Base-by-base conservation (phyloP, 331 rosid genomes). In the Phaseolus coccineus region DNA sequence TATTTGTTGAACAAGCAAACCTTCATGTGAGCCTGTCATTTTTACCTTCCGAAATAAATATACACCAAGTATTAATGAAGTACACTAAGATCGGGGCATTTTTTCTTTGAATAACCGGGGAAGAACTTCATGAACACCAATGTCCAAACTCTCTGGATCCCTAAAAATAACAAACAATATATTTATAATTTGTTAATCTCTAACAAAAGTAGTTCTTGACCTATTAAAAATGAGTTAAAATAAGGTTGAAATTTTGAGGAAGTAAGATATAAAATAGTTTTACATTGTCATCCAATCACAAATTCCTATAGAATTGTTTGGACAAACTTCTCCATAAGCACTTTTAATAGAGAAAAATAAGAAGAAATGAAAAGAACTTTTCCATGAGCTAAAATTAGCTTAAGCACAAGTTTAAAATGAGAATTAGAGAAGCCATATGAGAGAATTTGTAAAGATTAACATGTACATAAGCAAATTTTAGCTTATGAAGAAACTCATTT, bases 71-170 rank as follows among this genome's bases (percentile, higher is more conserved):
- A 47, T 51, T 15, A 63, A 53, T 71, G 46, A 55, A 68, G 46
- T 35, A 55, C 81, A 47, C 78, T 76, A 86, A 51, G 87, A 77
- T 28, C 46, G 63, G 31, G 77, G 37, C 25, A 30, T 64, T 64
- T 77, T 86, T 85, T 88, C 80, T 82, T 87, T 93, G 83, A 76
- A 90, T 63, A 96, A 22, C 74, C 97, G 90, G 0, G 99, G 98
- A 79, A 93, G 84, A 82, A 96, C 68, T 86, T 96, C 99, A 71
- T 96, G 98, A 35, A 83, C 80, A 80, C 90, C 69, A 77, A 96
- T 82, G 82, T 96, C 99, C 80, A 93, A 74, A 68, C 71, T 86
- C 79, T 93, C 98, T 0, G 99, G 99, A 75, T 96, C 92, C 96
- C 99, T 96, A 82, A 70, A 84, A 44, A 59, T 58, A 74, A 33